These are phyloP conservation scores for Pseudogymnoascus sp. DNA, from an alignment of 2,329 filamentous ascomycete species.

Conservation along the genomic window DNA sequence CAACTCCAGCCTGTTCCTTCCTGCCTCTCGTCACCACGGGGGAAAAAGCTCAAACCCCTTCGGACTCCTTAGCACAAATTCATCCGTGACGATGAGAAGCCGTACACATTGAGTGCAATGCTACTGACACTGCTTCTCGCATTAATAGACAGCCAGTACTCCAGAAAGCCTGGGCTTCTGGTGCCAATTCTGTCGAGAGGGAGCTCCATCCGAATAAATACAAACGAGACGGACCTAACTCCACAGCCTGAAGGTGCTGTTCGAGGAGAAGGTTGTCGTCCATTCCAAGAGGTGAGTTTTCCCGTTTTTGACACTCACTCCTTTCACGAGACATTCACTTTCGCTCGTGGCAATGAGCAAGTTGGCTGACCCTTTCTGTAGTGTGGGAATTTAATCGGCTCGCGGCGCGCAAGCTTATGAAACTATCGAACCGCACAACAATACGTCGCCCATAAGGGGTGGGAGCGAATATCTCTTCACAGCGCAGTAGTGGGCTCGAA, in stretches of 20 bases:
- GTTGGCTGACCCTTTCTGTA: background rate
- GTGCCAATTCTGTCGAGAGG: slow-evolving; percentile 40
- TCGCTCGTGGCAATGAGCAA: background rate
- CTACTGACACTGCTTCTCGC: background rate
- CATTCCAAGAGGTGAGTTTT: slow-evolving; percentile 9
- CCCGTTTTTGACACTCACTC: background rate
- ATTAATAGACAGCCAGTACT: slow-evolving; percentile 8
- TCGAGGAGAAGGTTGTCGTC: background rate
- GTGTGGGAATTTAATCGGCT: background rate
- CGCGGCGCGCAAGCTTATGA: slow-evolving; percentile 4
- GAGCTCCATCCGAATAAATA: slow-evolving; percentile 2
- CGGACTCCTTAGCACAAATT: background rate
- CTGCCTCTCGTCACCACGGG: slow-evolving; percentile 1
- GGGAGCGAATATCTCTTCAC: slow-evolving; percentile 46
- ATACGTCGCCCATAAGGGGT: slow-evolving; percentile 28
- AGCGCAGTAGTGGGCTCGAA: slow-evolving; percentile 51
- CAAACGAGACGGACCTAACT: background rate
- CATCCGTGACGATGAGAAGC: background rate
- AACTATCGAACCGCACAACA: slow-evolving; percentile 1
- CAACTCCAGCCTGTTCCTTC: background rate
- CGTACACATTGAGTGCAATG: background rate
- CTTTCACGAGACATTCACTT: background rate
- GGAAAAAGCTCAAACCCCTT: slow-evolving; percentile 5
- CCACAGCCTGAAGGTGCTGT: slow-evolving; percentile 1
- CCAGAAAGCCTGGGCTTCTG: slow-evolving; percentile 43